Evolutionary conservation across 129 eudicot genomes (phyloP).

Genomic region (Cynara cardunculus): DNA sequence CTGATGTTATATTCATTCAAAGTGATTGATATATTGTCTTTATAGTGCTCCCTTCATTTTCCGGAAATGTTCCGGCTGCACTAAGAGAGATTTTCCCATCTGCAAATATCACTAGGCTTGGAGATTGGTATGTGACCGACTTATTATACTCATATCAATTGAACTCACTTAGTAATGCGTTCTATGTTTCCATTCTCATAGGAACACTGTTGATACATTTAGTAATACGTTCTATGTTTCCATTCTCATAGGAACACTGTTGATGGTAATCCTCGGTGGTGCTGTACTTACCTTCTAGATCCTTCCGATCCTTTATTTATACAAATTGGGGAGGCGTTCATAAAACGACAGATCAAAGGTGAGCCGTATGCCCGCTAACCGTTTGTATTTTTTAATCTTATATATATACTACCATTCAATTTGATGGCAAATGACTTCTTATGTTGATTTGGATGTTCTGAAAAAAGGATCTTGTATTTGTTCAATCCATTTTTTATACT

Average conservation of each 20-base stretch:
- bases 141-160: slow-evolving; percentile 1
- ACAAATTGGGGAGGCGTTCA: slow-evolving; percentile 81
- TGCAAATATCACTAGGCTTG: slow-evolving; percentile 88
- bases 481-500: background rate
- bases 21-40: slow-evolving; percentile 11
- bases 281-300: slow-evolving; percentile 92
- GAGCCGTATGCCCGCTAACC: background rate
- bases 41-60: slow-evolving; percentile 90
- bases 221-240: background rate
- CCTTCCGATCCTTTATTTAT: slow-evolving; percentile 95
- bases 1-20: background rate
- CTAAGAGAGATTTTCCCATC: slow-evolving; percentile 61
- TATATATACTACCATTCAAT: background rate
- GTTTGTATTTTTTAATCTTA: background rate
- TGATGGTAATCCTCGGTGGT: slow-evolving; percentile 79
- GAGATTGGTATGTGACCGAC: slow-evolving; percentile 55
- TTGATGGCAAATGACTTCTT: background rate
- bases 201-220: slow-evolving; percentile 67
- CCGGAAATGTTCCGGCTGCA: slow-evolving; percentile 95
- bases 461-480: background rate
- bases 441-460: background rate
- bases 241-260: slow-evolving; percentile 72
- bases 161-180: background rate
- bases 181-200: slow-evolving; percentile 10
- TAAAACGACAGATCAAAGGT: slow-evolving; percentile 74